Base-by-base conservation (phyloP, 148 eudicot genomes). In the Rhododendron griersonianum region DNA sequence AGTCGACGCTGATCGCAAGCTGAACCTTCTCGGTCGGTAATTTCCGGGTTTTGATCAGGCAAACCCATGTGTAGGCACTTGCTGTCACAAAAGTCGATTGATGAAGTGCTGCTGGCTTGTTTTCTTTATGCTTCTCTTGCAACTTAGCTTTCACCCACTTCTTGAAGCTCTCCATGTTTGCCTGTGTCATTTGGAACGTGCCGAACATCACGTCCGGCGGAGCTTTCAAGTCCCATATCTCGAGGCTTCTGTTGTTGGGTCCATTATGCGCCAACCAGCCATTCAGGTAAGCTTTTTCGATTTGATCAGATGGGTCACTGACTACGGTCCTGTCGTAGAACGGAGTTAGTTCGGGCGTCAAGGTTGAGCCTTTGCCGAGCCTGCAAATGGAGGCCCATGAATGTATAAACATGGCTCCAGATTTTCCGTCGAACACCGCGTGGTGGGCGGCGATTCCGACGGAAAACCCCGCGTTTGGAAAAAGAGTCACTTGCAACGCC, bases 341-440 rank as follows among this genome's bases (percentile, higher is more conserved):
- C 3, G 83, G 87, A 79, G 44, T 65, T 10, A 61, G 45, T n/a
- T 80, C 65, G 0, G 65, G 78, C 11, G 8, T 45, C 28, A 45
- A 11, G 25, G 59, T 59, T 78, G 55, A 50, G 63, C n/a, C 65
- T 19, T 25, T 25, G 0, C 63, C 65, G 9, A 53, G 16, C 77
- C 57, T 78, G 45, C 87, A 85, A 11, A 48, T 65, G 41, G 57
- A 85, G 15, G 83, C 83, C 87, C 87, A 85, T 5, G 84, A 39
- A 44, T 80, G 83, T 30, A 85, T 65, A 48, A 85, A 85, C 87
- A 85, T 85, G 13, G 87, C 30, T n/a, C 78, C 37, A 11, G 83
- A 28, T 80, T 79, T 85, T 1, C 87, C 84, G 30, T 85, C 87
- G 21, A 85, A 35, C 11, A 80, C 78, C 0, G 81, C 83, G 14